Evolutionary conservation across 495 filamentous ascomycete genomes (phyloP).

Genomic region (Penicillium alfredii): DNA sequence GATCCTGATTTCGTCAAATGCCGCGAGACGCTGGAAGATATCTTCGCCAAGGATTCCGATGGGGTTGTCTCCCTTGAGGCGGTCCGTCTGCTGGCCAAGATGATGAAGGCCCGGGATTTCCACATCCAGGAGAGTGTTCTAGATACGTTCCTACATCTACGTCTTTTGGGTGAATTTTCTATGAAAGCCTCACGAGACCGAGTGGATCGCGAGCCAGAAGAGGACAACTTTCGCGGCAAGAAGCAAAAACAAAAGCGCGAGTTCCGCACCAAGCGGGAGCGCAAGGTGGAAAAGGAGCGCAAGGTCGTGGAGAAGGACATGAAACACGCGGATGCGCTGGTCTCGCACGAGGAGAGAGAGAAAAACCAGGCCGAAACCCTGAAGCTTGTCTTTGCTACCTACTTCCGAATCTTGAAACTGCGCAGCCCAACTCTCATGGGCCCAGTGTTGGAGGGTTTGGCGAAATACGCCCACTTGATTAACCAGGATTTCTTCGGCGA

Average conservation of each 20-base stretch:
- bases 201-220: conserved; percentile 55
- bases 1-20: conserved; percentile 75
- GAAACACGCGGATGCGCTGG: conserved; percentile 81
- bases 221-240: conserved; percentile 42
- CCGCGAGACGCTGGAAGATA: conserved; percentile 66
- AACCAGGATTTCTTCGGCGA: conserved; percentile 99
- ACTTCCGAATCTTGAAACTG: conserved; percentile 88
- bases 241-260: conserved; percentile 68
- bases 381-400: conserved; percentile 89
- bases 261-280: conserved; percentile 68
- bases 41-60: conserved; percentile 85
- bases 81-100: conserved; percentile 76
- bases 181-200: conserved; percentile 71
- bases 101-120: conserved; percentile 86
- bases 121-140: conserved; percentile 75
- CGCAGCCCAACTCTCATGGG: conserved; percentile 77
- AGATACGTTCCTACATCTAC: conserved; percentile 85
- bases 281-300: conserved; percentile 72
- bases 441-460: conserved; percentile 84
- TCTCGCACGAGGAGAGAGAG: conserved; percentile 87
- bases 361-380: conserved; percentile 88
- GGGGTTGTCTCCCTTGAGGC: conserved; percentile 82
- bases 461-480: conserved; percentile 89
- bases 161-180: conserved; percentile 79
- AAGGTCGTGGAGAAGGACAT: conserved; percentile 89